A percentile compares a stretch with the other conserved stretches of the same genome.
Conservation (phyloP, 345 rosid species). For the Arabis alpina region DNA sequence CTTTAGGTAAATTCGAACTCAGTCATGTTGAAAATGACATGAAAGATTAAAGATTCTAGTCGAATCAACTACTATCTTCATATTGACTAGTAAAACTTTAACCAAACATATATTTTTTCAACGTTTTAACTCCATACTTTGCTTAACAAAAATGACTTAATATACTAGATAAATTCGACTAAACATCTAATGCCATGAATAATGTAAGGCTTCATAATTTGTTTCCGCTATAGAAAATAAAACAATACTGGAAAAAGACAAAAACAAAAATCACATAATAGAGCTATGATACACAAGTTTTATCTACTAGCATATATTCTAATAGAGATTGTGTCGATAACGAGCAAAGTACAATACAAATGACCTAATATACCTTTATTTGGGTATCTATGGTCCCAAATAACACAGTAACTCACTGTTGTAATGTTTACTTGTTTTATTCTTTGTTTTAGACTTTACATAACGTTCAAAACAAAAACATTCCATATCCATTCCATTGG, state of each 20-base stretch:
- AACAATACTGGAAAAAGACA: slow-evolving; percentile 5
- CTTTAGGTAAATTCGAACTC: slow-evolving; percentile 29
- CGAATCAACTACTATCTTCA: slow-evolving; percentile 19
- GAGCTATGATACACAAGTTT: slow-evolving; percentile 11
- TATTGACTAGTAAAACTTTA: not conserved
- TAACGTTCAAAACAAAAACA: not conserved
- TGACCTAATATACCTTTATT: slow-evolving; percentile 32
- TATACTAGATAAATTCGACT: not conserved
- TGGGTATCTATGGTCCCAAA: slow-evolving; percentile 38
- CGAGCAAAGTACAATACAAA: slow-evolving; percentile 27
- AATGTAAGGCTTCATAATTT: not conserved
- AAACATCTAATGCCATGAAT: not conserved
- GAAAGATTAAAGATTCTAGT: slow-evolving; percentile 8
- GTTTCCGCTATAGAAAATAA: not conserved
- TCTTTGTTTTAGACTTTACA: slow-evolving; percentile 22
- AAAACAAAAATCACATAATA: slow-evolving; percentile 23
- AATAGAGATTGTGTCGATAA: slow-evolving; percentile 27
- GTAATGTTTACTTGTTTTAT: slow-evolving; percentile 29
- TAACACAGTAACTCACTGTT: slow-evolving; percentile 39
- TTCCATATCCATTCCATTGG: slow-evolving; percentile 2
- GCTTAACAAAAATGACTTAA: not conserved
- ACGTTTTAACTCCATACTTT: not conserved
- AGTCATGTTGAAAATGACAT: slow-evolving; percentile 31
- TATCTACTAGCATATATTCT: slow-evolving; percentile 19
- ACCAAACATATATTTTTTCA: not conserved